Base-by-base conservation (phyloP, 495 filamentous ascomycete species). In the Penicillium chermesinum region DNA sequence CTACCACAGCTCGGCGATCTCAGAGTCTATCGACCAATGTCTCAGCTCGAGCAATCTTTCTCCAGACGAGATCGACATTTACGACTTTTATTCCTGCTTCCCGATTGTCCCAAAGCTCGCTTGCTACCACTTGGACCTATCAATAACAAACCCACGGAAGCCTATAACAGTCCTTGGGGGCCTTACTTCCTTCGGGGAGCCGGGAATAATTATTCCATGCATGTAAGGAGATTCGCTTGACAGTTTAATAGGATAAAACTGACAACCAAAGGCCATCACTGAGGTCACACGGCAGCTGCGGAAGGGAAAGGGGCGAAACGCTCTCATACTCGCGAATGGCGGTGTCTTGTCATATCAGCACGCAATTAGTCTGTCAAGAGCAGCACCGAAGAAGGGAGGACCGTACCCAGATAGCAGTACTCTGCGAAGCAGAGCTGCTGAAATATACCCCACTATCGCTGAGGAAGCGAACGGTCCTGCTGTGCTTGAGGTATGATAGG, bases 131-230 rank as follows among this genome's bases (percentile, higher is more conserved):
- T 64, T 82, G 2, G 67, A 64, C 0, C 53, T 82, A 6, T 63
- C 74, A 4, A 66, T 73, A 10, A 53, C 49, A 2, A 57, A 63
- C 7, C 44, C 61, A 7, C n/a, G 65, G 3, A 74, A 71, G 50
- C 76, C 73, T 0, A 67, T 79, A 7, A 80, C 77, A 1, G 58
- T 80, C 8, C 54, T 82, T 2, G 78, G 78, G 1, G 78, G 78
- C 0, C 52, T 82, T 13, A 82, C 78, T 34, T 78, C 73, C 9
- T 82, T 82, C 45, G 78, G 78, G 78, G 78, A 0, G 77, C 78
- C 16, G 78, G 78, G 0, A 82, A 82, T 54, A 82, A 82, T 38
- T 82, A 82, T 49, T 78, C 74, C 4, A 76, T 80, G 72, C 78
- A 82, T 65, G 78, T 76, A 57, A 36, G 57, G 1, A 12, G 12